A percentile compares a stretch with the other conserved stretches of the same genome.
phyloP scores from a whole-genome alignment of 78 protist species.

The Chrysochromulina tobinii region DNA sequence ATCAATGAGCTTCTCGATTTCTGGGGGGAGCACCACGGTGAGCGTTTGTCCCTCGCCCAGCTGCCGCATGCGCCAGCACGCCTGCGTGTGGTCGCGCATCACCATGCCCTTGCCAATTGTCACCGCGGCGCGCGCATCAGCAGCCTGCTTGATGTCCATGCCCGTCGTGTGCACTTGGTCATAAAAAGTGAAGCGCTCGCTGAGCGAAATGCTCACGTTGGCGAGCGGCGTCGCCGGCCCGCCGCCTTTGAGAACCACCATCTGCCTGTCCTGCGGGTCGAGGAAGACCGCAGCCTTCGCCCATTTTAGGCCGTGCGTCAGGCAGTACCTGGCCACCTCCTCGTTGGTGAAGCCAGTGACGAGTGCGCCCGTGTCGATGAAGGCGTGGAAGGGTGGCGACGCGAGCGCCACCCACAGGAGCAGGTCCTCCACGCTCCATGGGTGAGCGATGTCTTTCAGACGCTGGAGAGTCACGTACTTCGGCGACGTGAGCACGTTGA shows the following conservation, averaged over 20 bases:
- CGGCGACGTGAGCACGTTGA: constrained; percentile 55
- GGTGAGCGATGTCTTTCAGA: not conserved
- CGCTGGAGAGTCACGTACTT: not conserved
- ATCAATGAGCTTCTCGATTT: constrained; percentile 17
- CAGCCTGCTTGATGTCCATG: constrained; percentile 48
- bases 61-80: constrained; percentile 57
- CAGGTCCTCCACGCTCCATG: not conserved
- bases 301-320: constrained; percentile 9
- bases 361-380: constrained; percentile 73
- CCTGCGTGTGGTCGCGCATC: constrained; percentile 56
- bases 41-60: constrained; percentile 52
- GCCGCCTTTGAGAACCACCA: constrained; percentile 21
- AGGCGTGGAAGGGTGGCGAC: constrained; percentile 51
- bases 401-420: constrained; percentile 27
- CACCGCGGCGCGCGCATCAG: constrained; percentile 39
- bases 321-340: constrained; percentile 56
- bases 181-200: constrained; percentile 46
- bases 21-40: constrained; percentile 37
- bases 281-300: constrained; percentile 57
- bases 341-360: constrained; percentile 58
- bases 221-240: constrained; percentile 19
- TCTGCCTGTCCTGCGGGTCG: constrained; percentile 27
- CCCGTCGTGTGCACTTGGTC: constrained; percentile 71
- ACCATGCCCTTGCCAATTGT: constrained; percentile 70
- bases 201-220: constrained; percentile 27